Evolutionary conservation across 108 stramenopile species (phyloP).

Genomic region (Nannochloropsis salina): DNA sequence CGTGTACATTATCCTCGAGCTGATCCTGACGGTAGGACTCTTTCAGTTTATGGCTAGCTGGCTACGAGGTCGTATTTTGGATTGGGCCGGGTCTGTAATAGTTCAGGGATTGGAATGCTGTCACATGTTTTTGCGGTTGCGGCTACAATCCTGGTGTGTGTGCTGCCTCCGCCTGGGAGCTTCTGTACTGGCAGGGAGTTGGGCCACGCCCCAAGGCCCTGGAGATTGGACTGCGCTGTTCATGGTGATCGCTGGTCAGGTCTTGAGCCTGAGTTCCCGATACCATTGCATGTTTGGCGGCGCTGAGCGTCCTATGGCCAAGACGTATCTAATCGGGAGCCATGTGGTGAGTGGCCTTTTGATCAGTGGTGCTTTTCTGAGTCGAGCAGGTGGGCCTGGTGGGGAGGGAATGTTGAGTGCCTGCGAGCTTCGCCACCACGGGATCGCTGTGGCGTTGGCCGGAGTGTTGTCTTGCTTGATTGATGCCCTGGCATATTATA

Average conservation of each 20-base stretch:
- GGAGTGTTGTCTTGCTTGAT: background rate
- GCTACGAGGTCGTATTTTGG: background rate
- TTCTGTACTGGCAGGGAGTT: background rate
- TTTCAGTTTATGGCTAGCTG: background rate
- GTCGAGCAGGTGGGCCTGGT: background rate
- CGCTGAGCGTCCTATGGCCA: background rate
- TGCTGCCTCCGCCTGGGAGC: background rate
- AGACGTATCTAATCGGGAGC: background rate
- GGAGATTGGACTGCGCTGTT: background rate
- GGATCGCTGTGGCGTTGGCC: background rate
- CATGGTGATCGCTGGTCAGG: background rate
- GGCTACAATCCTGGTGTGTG: background rate
- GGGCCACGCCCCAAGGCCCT: background rate
- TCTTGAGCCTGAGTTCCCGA: background rate
- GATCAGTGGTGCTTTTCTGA: background rate
- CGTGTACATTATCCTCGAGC: slow-evolving; percentile 1
- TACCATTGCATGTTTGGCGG: background rate
- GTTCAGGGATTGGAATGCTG: background rate
- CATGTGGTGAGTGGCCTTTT: background rate
- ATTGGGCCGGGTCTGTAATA: background rate
- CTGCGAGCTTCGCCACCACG: background rate
- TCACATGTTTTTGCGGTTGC: background rate
- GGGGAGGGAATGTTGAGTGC: background rate
- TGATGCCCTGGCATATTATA: background rate
- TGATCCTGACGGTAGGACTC: background rate